Evolutionary conservation across 2,329 filamentous ascomycete species (phyloP).

Genomic region (Pseudogymnoascus sp.): DNA sequence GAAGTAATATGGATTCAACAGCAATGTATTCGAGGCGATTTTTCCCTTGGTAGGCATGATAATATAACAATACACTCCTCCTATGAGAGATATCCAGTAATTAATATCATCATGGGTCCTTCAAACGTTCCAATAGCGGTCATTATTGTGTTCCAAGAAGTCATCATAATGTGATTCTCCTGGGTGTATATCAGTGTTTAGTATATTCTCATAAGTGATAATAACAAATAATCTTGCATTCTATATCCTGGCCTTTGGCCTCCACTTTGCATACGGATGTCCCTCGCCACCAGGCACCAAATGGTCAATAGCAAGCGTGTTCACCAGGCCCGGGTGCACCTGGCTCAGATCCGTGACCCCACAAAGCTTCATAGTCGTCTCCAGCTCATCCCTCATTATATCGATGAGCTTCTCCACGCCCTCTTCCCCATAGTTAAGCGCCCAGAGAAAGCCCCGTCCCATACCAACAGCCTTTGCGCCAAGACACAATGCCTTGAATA

Average conservation of each 20-base stretch:
- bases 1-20: background rate
- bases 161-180: no score
- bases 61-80: no score
- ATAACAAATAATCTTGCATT: background rate
- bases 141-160: background rate
- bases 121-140: background rate
- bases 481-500: slow-evolving; percentile 59
- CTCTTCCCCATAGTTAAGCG: slow-evolving; percentile 50
- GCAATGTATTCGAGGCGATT: background rate
- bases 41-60: no score
- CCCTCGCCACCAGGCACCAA: slow-evolving; percentile 36
- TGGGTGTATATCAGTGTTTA: no score
- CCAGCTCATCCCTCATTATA: slow-evolving; percentile 52
- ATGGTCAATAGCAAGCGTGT: slow-evolving; percentile 44
- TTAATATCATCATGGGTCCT: background rate
- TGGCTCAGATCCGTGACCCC: slow-evolving; percentile 55
- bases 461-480: slow-evolving; percentile 58
- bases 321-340: slow-evolving; percentile 54
- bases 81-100: no score
- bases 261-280: slow-evolving; percentile 39
- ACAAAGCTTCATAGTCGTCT: slow-evolving; percentile 59
- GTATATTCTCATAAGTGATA: background rate
- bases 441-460: slow-evolving; percentile 54
- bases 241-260: slow-evolving; percentile 27
- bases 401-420: slow-evolving; percentile 47